Percentiles rank a stretch among this genome's conserved stretches.
phyloP scores from a whole-genome alignment of 2,329 filamentous ascomycete species.

The Trichocomaceae sp. region DNA sequence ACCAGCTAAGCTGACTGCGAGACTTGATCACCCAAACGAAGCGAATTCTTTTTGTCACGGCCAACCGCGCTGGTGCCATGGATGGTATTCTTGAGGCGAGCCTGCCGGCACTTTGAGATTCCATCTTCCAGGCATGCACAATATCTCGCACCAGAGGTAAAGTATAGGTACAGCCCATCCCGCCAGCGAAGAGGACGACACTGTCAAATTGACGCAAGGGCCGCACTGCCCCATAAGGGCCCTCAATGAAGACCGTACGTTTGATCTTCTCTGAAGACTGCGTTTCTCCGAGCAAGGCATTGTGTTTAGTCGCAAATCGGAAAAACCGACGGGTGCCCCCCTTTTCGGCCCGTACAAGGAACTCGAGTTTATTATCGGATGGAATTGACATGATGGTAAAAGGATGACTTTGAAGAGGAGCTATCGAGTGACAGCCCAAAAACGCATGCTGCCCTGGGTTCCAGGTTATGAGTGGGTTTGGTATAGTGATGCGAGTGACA shows the following conservation, averaged over 20 bases:
- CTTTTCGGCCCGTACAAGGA: constrained; percentile 49
- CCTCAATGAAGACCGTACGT: constrained; percentile 46
- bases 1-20: constrained; percentile 48
- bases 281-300: constrained; percentile 20
- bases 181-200: constrained; percentile 53
- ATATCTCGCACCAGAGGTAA: constrained; percentile 52
- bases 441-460: constrained; percentile 58
- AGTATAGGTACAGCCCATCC: constrained; percentile 55
- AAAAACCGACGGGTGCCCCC: constrained; percentile 49
- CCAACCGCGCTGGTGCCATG: constrained; percentile 18
- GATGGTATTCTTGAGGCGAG: not conserved
- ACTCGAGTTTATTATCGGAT: constrained; percentile 50
- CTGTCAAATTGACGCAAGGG: constrained; percentile 55
- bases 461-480: constrained; percentile 52
- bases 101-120: constrained; percentile 18
- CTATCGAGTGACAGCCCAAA: constrained; percentile 51
- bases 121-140: constrained; percentile 41
- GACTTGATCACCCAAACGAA: constrained; percentile 56
- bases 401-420: constrained; percentile 56
- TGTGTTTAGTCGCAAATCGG: constrained; percentile 43
- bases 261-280: constrained; percentile 12
- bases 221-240: constrained; percentile 48
- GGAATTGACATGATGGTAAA: constrained; percentile 57
- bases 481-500: constrained; percentile 52
- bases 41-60: constrained; percentile 45